phyloP scores from a whole-genome alignment of 805 yeast species.

The Ogataea kodamae region DNA sequence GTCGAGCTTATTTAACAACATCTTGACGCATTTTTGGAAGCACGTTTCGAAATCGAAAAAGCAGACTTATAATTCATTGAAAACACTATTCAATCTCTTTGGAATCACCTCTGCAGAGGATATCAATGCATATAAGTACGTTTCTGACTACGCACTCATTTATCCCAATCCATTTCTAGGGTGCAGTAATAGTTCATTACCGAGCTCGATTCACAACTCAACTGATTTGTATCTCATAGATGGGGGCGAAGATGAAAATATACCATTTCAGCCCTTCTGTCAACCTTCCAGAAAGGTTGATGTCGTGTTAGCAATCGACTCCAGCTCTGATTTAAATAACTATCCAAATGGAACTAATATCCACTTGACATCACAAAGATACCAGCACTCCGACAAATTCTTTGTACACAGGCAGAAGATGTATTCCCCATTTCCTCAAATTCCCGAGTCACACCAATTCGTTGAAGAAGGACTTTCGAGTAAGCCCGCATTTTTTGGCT shows the following conservation, averaged over 20 bases:
- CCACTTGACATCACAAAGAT: slow-evolving; percentile 36
- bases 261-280: slow-evolving; percentile 45
- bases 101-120: slow-evolving; percentile 39
- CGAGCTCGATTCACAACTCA: slow-evolving; percentile 22
- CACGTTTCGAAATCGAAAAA: slow-evolving; percentile 30
- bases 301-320: slow-evolving; percentile 40
- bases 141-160: slow-evolving; percentile 57
- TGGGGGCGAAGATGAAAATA: slow-evolving; percentile 49
- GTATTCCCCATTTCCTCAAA: slow-evolving; percentile 34
- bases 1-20: slow-evolving; percentile 57
- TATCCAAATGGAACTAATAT: slow-evolving; percentile 61
- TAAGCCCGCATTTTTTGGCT: slow-evolving; percentile 41
- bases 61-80: slow-evolving; percentile 34
- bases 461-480: slow-evolving; percentile 20
- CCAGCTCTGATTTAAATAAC: slow-evolving; percentile 49
- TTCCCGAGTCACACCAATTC: slow-evolving; percentile 33
- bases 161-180: slow-evolving; percentile 62
- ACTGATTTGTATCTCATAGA: slow-evolving; percentile 29
- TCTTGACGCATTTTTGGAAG: slow-evolving; percentile 47
- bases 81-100: slow-evolving; percentile 38
- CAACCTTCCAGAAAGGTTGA: slow-evolving; percentile 36
- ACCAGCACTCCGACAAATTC: slow-evolving; percentile 8
- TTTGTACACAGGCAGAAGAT: slow-evolving; percentile 10
- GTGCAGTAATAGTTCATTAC: slow-evolving; percentile 7
- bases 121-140: slow-evolving; percentile 27